Conservation (phyloP, 169 alveolate species). For the Perkinsus chesapeaki region DNA sequence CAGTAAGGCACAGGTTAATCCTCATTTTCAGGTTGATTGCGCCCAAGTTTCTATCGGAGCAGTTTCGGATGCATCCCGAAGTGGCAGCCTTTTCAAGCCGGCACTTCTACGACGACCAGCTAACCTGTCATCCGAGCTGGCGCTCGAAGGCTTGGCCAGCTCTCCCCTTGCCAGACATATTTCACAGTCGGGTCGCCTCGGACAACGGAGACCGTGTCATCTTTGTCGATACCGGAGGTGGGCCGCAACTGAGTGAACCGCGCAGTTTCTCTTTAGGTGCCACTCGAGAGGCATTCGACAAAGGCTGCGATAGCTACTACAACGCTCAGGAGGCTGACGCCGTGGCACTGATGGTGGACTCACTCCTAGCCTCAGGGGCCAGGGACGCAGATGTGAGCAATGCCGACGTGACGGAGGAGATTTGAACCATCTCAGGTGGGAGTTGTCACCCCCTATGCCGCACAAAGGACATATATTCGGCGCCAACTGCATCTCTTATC, state of each 20-base stretch:
- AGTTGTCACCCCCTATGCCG: slow-evolving; percentile 36
- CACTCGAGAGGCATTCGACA: neutral
- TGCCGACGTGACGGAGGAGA: neutral
- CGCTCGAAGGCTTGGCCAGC: neutral
- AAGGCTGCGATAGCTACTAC: neutral
- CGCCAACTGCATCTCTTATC: slow-evolving; percentile 1
- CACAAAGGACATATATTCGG: slow-evolving; percentile 31
- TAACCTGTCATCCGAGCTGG: neutral
- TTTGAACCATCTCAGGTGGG: slow-evolving; percentile 15
- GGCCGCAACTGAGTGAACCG: neutral
- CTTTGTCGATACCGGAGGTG: neutral
- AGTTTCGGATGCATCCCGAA: neutral
- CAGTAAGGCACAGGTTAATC: no score
- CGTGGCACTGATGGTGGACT: neutral
- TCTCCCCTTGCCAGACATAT: neutral
- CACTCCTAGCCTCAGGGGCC: neutral
- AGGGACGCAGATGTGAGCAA: neutral
- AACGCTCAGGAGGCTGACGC: neutral
- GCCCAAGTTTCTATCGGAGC: neutral
- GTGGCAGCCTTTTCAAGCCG: neutral
- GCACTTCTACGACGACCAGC: neutral
- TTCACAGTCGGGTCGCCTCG: neutral
- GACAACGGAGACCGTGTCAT: neutral
- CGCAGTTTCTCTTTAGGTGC: neutral
- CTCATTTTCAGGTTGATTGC: neutral